Evolutionary conservation across 495 filamentous ascomycete genomes (phyloP), one percentile per base, ranked within the genome.

Genomic region (Acidomyces sp.): DNA sequence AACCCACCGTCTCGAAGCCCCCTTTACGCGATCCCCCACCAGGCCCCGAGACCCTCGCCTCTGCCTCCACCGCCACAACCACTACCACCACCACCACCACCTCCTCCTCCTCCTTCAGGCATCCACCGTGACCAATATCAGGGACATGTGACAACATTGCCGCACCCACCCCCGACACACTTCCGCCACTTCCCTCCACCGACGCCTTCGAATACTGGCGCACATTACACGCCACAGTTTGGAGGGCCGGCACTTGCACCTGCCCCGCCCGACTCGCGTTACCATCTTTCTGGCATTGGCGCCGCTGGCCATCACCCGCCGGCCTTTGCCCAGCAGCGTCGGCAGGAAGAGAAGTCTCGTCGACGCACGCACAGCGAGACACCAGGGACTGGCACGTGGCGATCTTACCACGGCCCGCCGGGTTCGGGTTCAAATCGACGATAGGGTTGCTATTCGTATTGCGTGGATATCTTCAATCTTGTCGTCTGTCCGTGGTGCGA

Each of bases 251-350:
- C 48, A 2, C 25, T 52, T 15, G 48, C 48, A n/a, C 48, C 48
- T 6, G 48, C 41, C 6, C 39, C 16, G 7, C 34, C 32, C 4
- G 48, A 47, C 24, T 29, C 27, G 19, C 9, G 33, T 9, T 26
- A 34, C 10, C 26, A 44, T 12, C 28, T 22, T 0, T 28, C 44
- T 6, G 39, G 44, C 6, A 39, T 43, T 22, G 4, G 39, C 10
- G 33, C 43, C 4, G 32, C 17, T 6, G 42, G 17, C 13, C 26
- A 31, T 16, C 36, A 15, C 15, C 28, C 35, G 12, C 48, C 48
- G 5, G 48, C 48, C 28, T 52, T 52, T 35, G 48, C 48, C 10
- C 48, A 52, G 48, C 42, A 46, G 21, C 22, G 15, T 12, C 18
- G 40, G 17, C 18, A 34, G 12, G 20, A 3, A 16, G 29, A 37